Base-by-base conservation (phyloP, 2,329 filamentous ascomycete species). In the Hymenoscyphus fraxineus region DNA sequence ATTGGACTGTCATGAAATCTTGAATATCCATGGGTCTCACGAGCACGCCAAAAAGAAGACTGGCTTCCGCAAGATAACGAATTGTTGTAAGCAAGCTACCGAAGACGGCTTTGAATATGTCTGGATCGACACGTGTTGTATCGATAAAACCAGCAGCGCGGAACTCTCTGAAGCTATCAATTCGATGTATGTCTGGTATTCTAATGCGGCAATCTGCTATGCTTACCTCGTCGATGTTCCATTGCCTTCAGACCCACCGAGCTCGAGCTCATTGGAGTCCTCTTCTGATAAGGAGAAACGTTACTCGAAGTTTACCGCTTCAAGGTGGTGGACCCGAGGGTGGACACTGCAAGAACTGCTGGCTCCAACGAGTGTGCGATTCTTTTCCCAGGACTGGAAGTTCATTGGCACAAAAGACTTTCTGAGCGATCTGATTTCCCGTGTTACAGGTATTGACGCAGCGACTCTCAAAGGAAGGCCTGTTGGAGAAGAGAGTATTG, bases 1-100 rank as follows among this genome's bases (percentile, higher is more conserved):
- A 65, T 59, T 73, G 15, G 59, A 65, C 16, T 71, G 76, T 4
- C 80, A 82, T 19, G 81, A 82, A 32, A 62, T 66, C n/a, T 19
- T 31, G 16, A 59, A 27, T 32, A 44, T 19, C 39, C 16, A 44
- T n/a, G 27, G 27, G 19, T 27, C 51, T 31, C 51, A 32, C 22
- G 22, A 31, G 19, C 13, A 56, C 31, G 27, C 40, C 12, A 40
- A 60, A 32, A 27, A 16, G 3, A 61, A 60, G 39, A 27, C 15
- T 2, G 66, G 65, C 15, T 65, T 59, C 44, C 22, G 19, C 15
- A 67, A 67, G 41, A 63, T 67, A 12, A 35, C 31, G 15, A 54
- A 55, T 9, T 64, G 63, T 27, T 67, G 67, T 51, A 58, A 63
- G n/a, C 40, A 59, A n/a, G 66, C 65, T 31, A 31, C 32, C 6